phyloP scores from a whole-genome alignment of 2,329 filamentous ascomycete genomes.

The Fusarium mundagurra region DNA sequence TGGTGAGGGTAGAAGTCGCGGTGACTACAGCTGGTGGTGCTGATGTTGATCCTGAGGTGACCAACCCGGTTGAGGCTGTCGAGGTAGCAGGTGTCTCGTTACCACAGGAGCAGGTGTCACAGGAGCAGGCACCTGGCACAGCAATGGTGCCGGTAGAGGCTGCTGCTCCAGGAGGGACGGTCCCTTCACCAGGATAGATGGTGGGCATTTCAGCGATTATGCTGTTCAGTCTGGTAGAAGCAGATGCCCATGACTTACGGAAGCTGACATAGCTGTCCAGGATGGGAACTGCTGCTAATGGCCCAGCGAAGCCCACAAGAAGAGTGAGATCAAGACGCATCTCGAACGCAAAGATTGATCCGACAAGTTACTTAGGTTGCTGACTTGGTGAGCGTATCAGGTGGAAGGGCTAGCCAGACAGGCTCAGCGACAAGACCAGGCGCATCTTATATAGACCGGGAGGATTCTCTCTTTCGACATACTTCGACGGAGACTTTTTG shows the following conservation, averaged over 20 bases:
- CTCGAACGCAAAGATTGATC: not conserved
- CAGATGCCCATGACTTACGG: not conserved
- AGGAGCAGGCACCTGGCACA: not conserved
- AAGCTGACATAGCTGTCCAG: not conserved
- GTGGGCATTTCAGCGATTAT: not conserved
- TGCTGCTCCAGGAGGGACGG: not conserved
- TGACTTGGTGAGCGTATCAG: not conserved
- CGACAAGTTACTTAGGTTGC: not conserved
- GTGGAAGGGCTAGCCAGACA: not conserved
- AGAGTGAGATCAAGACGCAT: conserved; percentile 15
- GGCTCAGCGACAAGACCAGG: not conserved
- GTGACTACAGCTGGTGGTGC: not conserved
- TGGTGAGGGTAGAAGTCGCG: not conserved
- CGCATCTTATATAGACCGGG: conserved; percentile 1
- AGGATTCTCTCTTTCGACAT: not conserved
- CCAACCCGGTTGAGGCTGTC: not conserved
- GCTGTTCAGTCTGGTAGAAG: conserved; percentile 9
- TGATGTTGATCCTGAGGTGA: not conserved
- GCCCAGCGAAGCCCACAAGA: conserved; percentile 12
- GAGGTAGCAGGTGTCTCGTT: not conserved
- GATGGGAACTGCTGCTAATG: not conserved
- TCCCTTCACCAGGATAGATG: not conserved
- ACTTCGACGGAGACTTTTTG: not conserved
- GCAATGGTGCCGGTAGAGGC: not conserved
- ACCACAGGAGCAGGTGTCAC: not conserved